Evolutionary conservation across 2,329 filamentous ascomycete genomes (phyloP).

Genomic region (Trichophyton benhamiae): DNA sequence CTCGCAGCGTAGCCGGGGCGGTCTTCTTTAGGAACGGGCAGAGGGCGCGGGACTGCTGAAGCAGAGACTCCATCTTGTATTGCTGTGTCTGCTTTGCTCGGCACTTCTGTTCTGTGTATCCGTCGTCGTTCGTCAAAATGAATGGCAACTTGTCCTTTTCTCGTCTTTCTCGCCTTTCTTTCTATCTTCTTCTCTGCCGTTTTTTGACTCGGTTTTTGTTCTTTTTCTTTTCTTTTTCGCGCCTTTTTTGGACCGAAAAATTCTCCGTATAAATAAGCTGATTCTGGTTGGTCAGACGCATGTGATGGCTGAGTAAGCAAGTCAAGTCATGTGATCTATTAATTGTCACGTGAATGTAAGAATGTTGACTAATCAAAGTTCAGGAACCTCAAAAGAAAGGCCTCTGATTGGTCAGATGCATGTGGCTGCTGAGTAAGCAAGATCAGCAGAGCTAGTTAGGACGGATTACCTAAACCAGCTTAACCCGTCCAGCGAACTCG

Average conservation of each 20-base stretch:
- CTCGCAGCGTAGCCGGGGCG: constrained; percentile 78
- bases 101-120: too few species aligned
- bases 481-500: too few species aligned
- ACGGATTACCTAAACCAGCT: too few species aligned
- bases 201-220: not conserved
- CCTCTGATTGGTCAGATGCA: too few species aligned
- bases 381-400: too few species aligned
- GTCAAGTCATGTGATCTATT: too few species aligned
- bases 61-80: constrained; percentile 68
- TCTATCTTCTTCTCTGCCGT: not conserved
- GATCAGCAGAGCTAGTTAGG: too few species aligned
- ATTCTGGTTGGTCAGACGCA: not conserved
- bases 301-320: not conserved
- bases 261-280: not conserved
- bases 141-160: not conserved
- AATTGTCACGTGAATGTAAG: too few species aligned
- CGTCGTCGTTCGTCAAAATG: too few species aligned
- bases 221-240: not conserved
- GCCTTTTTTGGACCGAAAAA: not conserved
- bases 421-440: too few species aligned
- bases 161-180: not conserved
- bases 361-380: too few species aligned
- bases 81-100: not conserved
- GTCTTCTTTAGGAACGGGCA: constrained; percentile 96
- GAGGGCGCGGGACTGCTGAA: constrained; percentile 91